These are phyloP conservation scores for Flaveria trinervia DNA, from an alignment of 129 eudicot genomes.

Conservation along the genomic window DNA sequence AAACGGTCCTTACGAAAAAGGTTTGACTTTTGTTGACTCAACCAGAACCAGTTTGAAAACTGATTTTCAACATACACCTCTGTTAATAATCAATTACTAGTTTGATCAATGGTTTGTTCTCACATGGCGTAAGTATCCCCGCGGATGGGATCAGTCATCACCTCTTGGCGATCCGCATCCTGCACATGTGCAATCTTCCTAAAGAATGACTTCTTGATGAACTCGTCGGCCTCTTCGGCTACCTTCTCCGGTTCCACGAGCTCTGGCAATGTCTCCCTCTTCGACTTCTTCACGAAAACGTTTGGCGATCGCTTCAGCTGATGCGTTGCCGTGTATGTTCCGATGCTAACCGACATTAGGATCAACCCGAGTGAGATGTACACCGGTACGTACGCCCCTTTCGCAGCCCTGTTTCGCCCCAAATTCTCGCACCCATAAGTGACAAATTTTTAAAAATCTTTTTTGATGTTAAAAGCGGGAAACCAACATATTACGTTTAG, in stretches of 20 bases:
- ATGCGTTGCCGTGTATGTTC: slow-evolving; percentile 52
- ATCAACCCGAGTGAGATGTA: slow-evolving; percentile 73
- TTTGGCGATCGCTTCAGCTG: slow-evolving; percentile 53
- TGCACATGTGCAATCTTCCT: slow-evolving; percentile 79
- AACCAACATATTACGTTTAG: neutral
- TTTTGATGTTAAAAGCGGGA: no score
- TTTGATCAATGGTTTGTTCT: neutral
- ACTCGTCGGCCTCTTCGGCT: slow-evolving; percentile 50
- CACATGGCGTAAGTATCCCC: slow-evolving; percentile 54
- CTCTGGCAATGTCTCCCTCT: slow-evolving; percentile 72
- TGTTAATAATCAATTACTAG: no score
- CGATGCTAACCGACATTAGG: slow-evolving; percentile 44
- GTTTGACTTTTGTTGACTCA: no score
- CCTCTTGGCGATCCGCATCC: slow-evolving; percentile 36
- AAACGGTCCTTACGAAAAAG: no score
- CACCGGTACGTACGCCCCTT: slow-evolving; percentile 61
- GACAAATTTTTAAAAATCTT: no score
- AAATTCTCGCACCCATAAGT: neutral
- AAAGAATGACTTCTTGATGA: slow-evolving; percentile 68
- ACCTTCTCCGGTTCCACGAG: slow-evolving; percentile 78
- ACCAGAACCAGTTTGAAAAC: no score
- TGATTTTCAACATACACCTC: no score
- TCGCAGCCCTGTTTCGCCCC: slow-evolving; percentile 28
- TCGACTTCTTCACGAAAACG: slow-evolving; percentile 68
- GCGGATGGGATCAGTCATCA: slow-evolving; percentile 54